Percentiles rank a stretch among this genome's conserved stretches.
phyloP scores from a whole-genome alignment of 176 grass and related monocot species.

The Juncus effusus region DNA sequence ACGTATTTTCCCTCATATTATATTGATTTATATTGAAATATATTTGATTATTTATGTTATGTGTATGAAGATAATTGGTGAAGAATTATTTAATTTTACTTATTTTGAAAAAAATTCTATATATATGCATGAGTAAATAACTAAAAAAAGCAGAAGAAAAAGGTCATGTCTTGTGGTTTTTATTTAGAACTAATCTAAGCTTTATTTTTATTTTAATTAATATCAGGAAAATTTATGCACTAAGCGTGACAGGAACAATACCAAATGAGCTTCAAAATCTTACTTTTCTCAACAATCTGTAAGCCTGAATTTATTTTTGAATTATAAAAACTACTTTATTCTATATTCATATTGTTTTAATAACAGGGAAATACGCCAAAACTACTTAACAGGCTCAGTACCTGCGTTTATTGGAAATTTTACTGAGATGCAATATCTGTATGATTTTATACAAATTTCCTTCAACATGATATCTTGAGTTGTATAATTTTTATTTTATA shows the following conservation, averaged over 20 bases:
- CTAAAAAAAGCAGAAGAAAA: too few relatives aligned
- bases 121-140: too few relatives aligned
- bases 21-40: not conserved
- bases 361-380: slow-evolving; percentile 43
- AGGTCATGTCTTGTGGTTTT: not conserved
- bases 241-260: slow-evolving; percentile 41
- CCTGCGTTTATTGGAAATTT: slow-evolving; percentile 59
- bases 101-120: too few relatives aligned
- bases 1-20: not conserved
- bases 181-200: slow-evolving; percentile 1
- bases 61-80: not conserved
- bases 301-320: slow-evolving; percentile 15
- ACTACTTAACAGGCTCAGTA: slow-evolving; percentile 62
- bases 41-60: not conserved
- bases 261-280: slow-evolving; percentile 62
- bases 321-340: not conserved
- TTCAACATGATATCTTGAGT: too few relatives aligned
- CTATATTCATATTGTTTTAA: not conserved
- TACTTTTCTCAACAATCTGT: slow-evolving; percentile 51
- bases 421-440: slow-evolving; percentile 64
- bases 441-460: not conserved
- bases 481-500: slow-evolving; percentile 37
- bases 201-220: slow-evolving; percentile 8
- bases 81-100: too few relatives aligned
- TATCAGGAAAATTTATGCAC: slow-evolving; percentile 39